Evolutionary conservation across 2,329 filamentous ascomycete genomes (phyloP), one percentile per base, ranked within the genome.

Genomic region (Neonectria coccinea): DNA sequence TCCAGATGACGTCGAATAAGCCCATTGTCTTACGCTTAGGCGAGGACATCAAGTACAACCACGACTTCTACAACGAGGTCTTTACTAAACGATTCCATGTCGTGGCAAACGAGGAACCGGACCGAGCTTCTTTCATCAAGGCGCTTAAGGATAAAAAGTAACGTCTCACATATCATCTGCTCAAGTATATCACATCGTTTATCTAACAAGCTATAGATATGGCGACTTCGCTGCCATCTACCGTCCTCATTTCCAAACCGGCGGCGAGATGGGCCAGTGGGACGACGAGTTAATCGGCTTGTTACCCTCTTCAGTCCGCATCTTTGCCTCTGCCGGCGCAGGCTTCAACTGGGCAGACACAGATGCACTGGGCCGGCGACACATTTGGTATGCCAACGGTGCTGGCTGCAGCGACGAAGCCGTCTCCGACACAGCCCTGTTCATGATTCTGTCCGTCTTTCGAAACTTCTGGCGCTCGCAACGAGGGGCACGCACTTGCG

Each of bases 311-410:
- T 84, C 82, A 14, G 84, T 87, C 60, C 81, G 81, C 53, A 85
- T 90, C 36, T 89, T 87, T 73, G 85, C 88, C 31, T 86, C 83
- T 12, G 88, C 88, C 2, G 88, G 88, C 6, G 88, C 88, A 2
- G 81, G 88, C 10, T 90, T 87, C 71, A 86, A 90, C 75, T 90
- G 87, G 87, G 87, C 86, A 1, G 86, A 90, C 70, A 85, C 84
- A 0, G 78, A 83, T 41, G 75, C 78, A 0, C 77, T 88, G 4
- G 70, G 75, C 5, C 67, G 72, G 0, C 73, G 71, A 2, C 69
- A 71, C 2, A 80, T 82, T 67, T 86, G 71, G 76, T 83, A 83
- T 59, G 75, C 79, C 54, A 83, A 83, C 42, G 80, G 80, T 0
- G 80, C 80, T 0, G 77, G 79, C 0, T 79, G 79, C 6, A 79